phyloP scores from a whole-genome alignment of 129 eudicot species.

The Saposhnikovia divaricata region DNA sequence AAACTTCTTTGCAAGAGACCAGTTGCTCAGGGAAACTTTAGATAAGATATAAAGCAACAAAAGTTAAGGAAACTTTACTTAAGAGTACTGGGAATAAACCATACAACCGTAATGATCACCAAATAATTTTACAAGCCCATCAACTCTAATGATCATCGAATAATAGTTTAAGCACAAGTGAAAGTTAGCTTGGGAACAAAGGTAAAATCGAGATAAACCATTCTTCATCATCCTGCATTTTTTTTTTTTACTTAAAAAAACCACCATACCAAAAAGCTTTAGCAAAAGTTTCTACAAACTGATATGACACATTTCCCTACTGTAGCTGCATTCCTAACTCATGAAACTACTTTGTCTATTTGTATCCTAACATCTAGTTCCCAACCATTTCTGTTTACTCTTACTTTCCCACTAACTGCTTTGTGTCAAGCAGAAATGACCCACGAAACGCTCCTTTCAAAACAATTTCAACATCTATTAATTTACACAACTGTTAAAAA shows the following conservation, averaged over 20 bases:
- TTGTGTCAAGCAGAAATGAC: background rate
- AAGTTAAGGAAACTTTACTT: background rate
- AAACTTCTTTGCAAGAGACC: background rate
- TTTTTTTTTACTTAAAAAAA: background rate
- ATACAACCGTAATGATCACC: too few species aligned
- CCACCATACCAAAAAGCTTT: background rate
- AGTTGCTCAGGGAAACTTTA: background rate
- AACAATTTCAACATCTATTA: background rate
- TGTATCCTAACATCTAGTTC: background rate
- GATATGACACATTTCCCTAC: background rate
- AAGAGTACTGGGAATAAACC: background rate
- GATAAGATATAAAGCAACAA: background rate
- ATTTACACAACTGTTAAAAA: background rate
- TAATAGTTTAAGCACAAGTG: background rate
- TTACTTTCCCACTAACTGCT: background rate
- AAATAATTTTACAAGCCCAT: conserved; percentile 1
- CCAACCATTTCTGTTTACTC: background rate
- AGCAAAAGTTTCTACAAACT: background rate
- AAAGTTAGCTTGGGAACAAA: background rate
- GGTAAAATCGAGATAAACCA: background rate
- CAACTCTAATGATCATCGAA: background rate
- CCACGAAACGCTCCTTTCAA: background rate
- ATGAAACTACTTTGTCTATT: background rate
- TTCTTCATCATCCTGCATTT: background rate
- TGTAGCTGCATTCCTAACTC: background rate